Evolutionary conservation across 2,329 filamentous ascomycete species (phyloP), one percentile per base, ranked within the genome.

Genomic region (Exutisphaerella laricina): DNA sequence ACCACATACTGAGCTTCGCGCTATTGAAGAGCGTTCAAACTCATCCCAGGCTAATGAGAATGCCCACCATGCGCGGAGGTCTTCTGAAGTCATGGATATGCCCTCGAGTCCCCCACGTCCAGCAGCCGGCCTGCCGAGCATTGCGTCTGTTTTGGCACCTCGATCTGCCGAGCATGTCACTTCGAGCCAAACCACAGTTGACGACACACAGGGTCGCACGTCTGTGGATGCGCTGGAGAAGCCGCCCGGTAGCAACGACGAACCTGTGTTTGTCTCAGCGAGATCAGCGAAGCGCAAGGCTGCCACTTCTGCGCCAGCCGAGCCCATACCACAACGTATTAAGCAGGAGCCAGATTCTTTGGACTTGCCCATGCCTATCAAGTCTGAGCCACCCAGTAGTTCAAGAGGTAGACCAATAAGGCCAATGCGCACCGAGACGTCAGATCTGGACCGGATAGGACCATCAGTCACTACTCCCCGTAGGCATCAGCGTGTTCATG

Each of bases 151-250:
- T 18, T 33, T 18, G 13, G 16, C 30, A 4, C 8, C 30, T 33
- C 30, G 13, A 7, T 18, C 14, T 14, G 30, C n/a, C 1, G 14
- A 30, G 6, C 38, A 31, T 8, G 31, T 57, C 4, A 56, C 56
- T 10, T 72, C 69, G 1, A 71, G 68, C 42, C 69, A 72, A 49
- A 70, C 66, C 2, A 73, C 69, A 4, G 63, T 50, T 3, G 48
- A 49, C 12, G 46, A 46, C 6, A 26, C 35, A 7, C 36, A 59
- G 8, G 53, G 58, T 23, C 39, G 22, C 20, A 34, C 40, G 35
- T 37, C 21, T 31, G 12, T 22, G 31, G 33, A 31, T 4, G 42
- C 45, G 14, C 46, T 44, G 8, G 26, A 21, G 10, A 43, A 41
- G 5, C 31, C 41, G 14, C 46, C 51, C 14, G 57, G 58, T 10